Base-by-base conservation (phyloP, 129 eudicot genomes). In the Smallanthus sonchifolius region DNA sequence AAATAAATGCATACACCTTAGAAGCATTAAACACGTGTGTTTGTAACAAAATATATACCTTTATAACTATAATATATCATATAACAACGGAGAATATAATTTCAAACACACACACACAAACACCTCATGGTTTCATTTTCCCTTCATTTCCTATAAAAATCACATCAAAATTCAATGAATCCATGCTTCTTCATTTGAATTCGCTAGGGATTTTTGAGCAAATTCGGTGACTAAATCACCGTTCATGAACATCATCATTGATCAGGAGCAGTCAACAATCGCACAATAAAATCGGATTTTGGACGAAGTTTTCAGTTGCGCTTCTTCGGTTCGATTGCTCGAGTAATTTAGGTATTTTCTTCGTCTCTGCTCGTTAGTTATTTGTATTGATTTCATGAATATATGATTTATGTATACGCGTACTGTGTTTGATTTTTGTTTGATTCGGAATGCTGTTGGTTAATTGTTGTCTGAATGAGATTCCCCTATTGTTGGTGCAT, bases 261-360 rank as follows among this genome's bases (percentile, higher is more conserved):
- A 77, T 59, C 70, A 69, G 15, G 11, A 77, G 14, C 75, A 67
- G 47, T 69, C 43, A 59, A 70, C 35, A 69, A 77, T 45, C 75
- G 61, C 70, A 28, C 64, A 6, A 69, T 37, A 60, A 51, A 60
- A 60, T 30, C 72, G 16, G 76, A 20, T 61, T 69, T 69, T 35
- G 70, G 40, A 56, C n/a, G 38, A 57, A 20, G 56, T 32, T 69
- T 69, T 20, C 81, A 77, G 71, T 77, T 70, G 42, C 68, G 38
- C 40, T 19, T 76, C 59, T 42, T 55, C 80, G 60, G 56, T 52
- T 67, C 4, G 69, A 69, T 77, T 70, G 82, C 20, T 69, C 11
- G 51, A 77, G 56, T 69, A 39, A 19, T 60, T 77, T 45, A 3
- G 76, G 76, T 77, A 77, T 44, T 57, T 36, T 70, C n/a, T 77